Evolutionary conservation across 1,284 basidiomycete genomes (phyloP).

Genomic region (Marasmius oreades): DNA sequence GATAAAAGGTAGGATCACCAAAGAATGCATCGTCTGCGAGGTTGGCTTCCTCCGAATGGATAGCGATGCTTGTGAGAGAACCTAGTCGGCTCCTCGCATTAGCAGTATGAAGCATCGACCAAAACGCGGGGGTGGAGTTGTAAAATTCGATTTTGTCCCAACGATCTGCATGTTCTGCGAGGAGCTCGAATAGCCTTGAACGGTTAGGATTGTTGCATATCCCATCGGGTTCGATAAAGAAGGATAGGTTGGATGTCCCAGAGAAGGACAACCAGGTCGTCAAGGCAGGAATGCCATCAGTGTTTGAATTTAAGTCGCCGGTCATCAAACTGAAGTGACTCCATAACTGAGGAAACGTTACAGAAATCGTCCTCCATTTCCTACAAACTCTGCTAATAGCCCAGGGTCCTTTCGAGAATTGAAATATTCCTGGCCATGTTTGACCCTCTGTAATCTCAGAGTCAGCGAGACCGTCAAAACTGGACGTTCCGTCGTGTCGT

Average conservation of each 20-base stretch:
- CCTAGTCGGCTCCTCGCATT: background rate
- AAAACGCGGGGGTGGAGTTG: background rate
- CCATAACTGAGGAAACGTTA: background rate
- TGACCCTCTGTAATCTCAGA: background rate
- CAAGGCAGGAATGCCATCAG: background rate
- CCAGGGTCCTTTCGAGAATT: background rate
- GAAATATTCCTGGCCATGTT: background rate
- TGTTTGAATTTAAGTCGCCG: too few species aligned
- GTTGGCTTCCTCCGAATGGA: background rate
- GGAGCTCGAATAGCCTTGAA: background rate
- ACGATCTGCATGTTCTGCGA: background rate
- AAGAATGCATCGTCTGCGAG: background rate
- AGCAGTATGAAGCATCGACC: background rate
- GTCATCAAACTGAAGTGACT: background rate
- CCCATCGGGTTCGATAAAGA: background rate
- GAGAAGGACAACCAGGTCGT: background rate
- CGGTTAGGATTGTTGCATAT: background rate
- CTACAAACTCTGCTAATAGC: background rate
- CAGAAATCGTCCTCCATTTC: background rate
- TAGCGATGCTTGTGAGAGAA: background rate
- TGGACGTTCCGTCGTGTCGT: background rate
- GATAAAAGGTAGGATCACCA: background rate
- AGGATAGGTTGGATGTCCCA: background rate
- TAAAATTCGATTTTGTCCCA: background rate
- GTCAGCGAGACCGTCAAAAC: background rate